Conservation (phyloP, 805 yeast species). For the Candida succiphila region DNA sequence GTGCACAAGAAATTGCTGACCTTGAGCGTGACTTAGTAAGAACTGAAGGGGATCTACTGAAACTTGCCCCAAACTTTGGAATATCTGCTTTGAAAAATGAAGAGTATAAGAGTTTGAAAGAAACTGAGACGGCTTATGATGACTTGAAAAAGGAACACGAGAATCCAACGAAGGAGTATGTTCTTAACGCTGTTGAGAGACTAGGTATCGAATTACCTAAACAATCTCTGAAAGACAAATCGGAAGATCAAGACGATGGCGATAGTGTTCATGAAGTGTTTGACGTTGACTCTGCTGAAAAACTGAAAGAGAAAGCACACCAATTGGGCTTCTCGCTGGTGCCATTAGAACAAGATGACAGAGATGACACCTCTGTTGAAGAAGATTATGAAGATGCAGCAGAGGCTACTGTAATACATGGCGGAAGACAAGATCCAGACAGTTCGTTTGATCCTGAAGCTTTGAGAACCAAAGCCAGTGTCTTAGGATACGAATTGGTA, state of each 20-base stretch:
- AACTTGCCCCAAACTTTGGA: slow-evolving; percentile 1
- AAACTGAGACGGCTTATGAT: neutral
- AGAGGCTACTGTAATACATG: slow-evolving; percentile 4
- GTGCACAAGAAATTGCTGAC: no score
- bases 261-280: slow-evolving; percentile 4
- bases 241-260: slow-evolving; percentile 5
- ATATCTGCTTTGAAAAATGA: slow-evolving; percentile 3
- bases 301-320: slow-evolving; percentile 23
- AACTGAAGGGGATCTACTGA: neutral
- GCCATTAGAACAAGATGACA: slow-evolving; percentile 14
- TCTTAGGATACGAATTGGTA: slow-evolving; percentile 11
- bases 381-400: slow-evolving; percentile 5
- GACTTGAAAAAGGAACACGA: slow-evolving; percentile 3
- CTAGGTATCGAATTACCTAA: no score
- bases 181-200: slow-evolving; percentile 8
- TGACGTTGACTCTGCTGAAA: slow-evolving; percentile 18
- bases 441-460: slow-evolving; percentile 2
- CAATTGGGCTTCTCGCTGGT: slow-evolving; percentile 25
- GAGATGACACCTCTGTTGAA: slow-evolving; percentile 14
- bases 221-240: no score
- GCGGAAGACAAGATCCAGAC: slow-evolving; percentile 1
- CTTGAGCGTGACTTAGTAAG: no score
- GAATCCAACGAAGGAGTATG: slow-evolving; percentile 11
- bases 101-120: neutral
- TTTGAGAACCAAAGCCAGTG: slow-evolving; percentile 8